A percentile compares a stretch with the other conserved stretches of the same genome.
phyloP scores from a whole-genome alignment of 129 eudicot genomes.

The Escallonia rubra region DNA sequence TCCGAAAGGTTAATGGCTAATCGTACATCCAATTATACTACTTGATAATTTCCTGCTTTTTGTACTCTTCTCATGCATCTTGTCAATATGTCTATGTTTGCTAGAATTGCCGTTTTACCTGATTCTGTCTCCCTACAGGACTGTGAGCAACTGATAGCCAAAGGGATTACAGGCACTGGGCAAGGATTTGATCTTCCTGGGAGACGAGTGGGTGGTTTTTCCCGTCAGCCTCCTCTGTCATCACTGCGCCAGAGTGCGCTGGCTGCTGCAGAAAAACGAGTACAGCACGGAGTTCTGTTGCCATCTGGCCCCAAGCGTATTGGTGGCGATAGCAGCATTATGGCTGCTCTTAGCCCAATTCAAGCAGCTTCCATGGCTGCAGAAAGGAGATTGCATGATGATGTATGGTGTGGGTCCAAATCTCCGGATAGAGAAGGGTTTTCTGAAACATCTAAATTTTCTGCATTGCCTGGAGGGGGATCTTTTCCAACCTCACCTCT shows the following conservation, averaged over 20 bases:
- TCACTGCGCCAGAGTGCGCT: constrained; percentile 66
- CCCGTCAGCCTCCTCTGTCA: constrained; percentile 71
- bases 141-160: constrained; percentile 72
- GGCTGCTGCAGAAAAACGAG: constrained; percentile 72
- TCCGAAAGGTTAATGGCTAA: constrained; percentile 52
- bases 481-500: constrained; percentile 14
- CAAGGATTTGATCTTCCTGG: constrained; percentile 87
- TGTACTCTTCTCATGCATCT: neutral
- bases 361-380: constrained; percentile 99
- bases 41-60: neutral
- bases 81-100: neutral
- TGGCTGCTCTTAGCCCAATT: constrained; percentile 61
- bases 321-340: constrained; percentile 76
- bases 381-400: constrained; percentile 87
- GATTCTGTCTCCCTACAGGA: constrained; percentile 36
- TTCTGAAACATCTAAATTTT: constrained; percentile 26
- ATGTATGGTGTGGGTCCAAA: constrained; percentile 80
- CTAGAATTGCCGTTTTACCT: neutral
- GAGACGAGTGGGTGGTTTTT: constrained; percentile 73
- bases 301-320: constrained; percentile 77
- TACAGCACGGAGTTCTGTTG: constrained; percentile 34
- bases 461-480: constrained; percentile 8
- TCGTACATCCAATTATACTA: neutral
- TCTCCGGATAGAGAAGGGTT: constrained; percentile 27
- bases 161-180: constrained; percentile 79